These are phyloP conservation scores for Boletus sensibilis DNA, from an alignment of 768 basidiomycete species.

Conservation along the genomic window DNA sequence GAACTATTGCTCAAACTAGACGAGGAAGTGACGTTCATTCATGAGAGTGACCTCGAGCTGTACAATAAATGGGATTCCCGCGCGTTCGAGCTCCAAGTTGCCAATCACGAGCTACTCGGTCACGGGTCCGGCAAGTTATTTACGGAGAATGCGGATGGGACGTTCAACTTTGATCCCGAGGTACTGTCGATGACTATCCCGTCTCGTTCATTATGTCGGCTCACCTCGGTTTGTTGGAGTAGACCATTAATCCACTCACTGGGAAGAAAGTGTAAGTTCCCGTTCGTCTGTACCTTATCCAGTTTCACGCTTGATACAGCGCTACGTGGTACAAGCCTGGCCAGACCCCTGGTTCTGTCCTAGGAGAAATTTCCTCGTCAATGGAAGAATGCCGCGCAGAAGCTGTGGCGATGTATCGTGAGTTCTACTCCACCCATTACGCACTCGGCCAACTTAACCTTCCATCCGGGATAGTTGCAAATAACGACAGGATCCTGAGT, in stretches of 20 bases:
- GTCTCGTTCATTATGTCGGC: background rate
- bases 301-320: constrained; percentile 34
- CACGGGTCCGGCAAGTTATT: constrained; percentile 86
- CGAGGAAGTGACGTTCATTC: constrained; percentile 79
- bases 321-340: constrained; percentile 87
- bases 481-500: constrained; percentile 71
- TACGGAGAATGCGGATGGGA: constrained; percentile 71
- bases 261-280: constrained; percentile 63
- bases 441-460: background rate
- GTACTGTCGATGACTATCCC: constrained; percentile 38
- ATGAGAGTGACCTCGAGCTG: constrained; percentile 69
- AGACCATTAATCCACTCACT: constrained; percentile 83
- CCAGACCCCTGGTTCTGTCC: constrained; percentile 76
- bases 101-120: constrained; percentile 85
- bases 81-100: constrained; percentile 86
- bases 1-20: constrained; percentile 37
- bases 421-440: constrained; percentile 24
- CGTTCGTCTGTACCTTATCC: background rate
- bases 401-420: constrained; percentile 78
- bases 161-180: constrained; percentile 76
- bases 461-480: constrained; percentile 49
- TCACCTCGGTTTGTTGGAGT: constrained; percentile 1
- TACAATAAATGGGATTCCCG: constrained; percentile 77
- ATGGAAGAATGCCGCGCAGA: constrained; percentile 95
- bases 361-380: constrained; percentile 86